These are phyloP conservation scores for Thelonectria blattea DNA, from an alignment of 2,329 filamentous ascomycete species.

Conservation along the genomic window DNA sequence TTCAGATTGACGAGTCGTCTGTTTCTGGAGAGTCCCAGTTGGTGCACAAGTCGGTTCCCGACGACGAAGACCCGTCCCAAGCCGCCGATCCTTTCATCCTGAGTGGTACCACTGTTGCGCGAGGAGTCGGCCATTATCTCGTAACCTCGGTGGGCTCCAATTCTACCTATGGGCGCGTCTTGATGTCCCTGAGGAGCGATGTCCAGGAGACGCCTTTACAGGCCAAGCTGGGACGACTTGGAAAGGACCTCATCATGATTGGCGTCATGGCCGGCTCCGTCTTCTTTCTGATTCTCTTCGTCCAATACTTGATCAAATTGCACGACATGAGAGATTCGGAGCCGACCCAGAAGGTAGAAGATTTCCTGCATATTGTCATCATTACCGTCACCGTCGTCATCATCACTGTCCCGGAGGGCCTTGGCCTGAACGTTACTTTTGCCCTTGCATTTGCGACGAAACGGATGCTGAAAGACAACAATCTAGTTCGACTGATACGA, in stretches of 20 bases:
- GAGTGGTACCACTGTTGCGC: constrained; percentile 77
- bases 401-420: constrained; percentile 65
- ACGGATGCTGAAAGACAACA: constrained; percentile 68
- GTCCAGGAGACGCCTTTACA: constrained; percentile 80
- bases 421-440: constrained; percentile 66
- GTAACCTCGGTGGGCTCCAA: constrained; percentile 77
- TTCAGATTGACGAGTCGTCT: constrained; percentile 75
- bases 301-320: constrained; percentile 46
- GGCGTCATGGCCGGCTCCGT: constrained; percentile 48
- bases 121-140: constrained; percentile 77
- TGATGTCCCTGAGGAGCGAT: constrained; percentile 79
- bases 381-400: constrained; percentile 65
- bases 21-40: constrained; percentile 79
- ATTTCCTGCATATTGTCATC: constrained; percentile 64
- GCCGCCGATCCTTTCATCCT: constrained; percentile 80
- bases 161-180: constrained; percentile 76
- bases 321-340: constrained; percentile 43
- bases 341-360: constrained; percentile 58
- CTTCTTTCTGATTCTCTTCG: constrained; percentile 50
- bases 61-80: constrained; percentile 65
- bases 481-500: constrained; percentile 63
- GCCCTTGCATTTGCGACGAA: constrained; percentile 68
- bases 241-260: constrained; percentile 70
- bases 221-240: constrained; percentile 76
- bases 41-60: constrained; percentile 66